These are phyloP conservation scores for Oryza glaberrima DNA, from an alignment of 176 grass and related monocot genomes.

Conservation along the genomic window DNA sequence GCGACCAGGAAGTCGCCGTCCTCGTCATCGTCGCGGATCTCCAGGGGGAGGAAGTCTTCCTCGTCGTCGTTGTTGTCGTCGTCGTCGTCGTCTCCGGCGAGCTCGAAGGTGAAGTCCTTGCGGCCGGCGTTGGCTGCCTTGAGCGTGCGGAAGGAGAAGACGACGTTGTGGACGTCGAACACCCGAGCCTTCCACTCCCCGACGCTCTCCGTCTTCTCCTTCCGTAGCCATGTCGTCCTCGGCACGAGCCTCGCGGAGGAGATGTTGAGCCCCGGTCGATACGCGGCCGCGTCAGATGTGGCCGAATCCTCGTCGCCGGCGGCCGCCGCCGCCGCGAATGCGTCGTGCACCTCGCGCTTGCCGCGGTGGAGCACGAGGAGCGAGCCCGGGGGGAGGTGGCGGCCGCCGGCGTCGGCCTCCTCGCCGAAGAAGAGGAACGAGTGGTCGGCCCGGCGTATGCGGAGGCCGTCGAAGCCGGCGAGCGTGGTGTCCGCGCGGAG, in stretches of 20 bases:
- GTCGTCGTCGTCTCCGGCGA: constrained; percentile 57
- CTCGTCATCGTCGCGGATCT: constrained; percentile 85
- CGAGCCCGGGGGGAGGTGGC: constrained; percentile 65
- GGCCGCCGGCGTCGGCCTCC: constrained; percentile 50
- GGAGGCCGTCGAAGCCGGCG: constrained; percentile 89
- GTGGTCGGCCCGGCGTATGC: constrained; percentile 76
- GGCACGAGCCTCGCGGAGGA: constrained; percentile 70
- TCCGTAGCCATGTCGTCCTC: constrained; percentile 83
- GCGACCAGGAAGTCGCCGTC: constrained; percentile 94
- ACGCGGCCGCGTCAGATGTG: constrained; percentile 75
- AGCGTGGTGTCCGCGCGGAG: constrained; percentile 90
- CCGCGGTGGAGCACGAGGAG: constrained; percentile 93
- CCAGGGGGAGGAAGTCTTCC: constrained; percentile 66
- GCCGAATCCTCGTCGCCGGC: constrained; percentile 68
- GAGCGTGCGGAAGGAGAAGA: constrained; percentile 95
- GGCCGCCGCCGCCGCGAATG: constrained; percentile 73
- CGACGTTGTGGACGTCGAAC: constrained; percentile 90
- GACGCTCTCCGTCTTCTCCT: constrained; percentile 92
- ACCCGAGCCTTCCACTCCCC: constrained; percentile 87
- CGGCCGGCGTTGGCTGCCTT: constrained; percentile 48
- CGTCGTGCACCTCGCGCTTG: constrained; percentile 77
- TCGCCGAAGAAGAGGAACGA: constrained; percentile 88
- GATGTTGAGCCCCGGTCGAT: constrained; percentile 87
- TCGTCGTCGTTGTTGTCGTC: neutral
- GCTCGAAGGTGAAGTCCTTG: constrained; percentile 61